Evolutionary conservation across 83 land plant species (phyloP).

Genomic region (Picea abies): DNA sequence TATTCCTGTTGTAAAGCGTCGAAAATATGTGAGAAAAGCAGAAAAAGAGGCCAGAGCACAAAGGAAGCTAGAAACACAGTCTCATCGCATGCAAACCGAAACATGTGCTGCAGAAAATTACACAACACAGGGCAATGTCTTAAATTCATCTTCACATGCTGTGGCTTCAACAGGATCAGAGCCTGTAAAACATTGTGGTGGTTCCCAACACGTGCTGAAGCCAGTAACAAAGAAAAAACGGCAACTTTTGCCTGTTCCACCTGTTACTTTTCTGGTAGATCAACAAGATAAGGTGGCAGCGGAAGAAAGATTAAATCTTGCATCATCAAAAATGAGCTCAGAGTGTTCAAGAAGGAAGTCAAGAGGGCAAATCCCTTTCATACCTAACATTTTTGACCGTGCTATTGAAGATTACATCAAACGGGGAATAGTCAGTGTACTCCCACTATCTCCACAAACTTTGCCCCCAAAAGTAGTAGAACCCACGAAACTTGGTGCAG

Average conservation of each 20-base stretch:
- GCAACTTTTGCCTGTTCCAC: not conserved
- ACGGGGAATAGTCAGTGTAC: not conserved
- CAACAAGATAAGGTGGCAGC: not conserved
- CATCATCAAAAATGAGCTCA: not conserved
- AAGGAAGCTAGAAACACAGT: not conserved
- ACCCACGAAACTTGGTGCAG: not conserved
- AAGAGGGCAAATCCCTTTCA: not conserved
- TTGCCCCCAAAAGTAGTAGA: not conserved
- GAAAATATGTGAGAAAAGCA: not conserved
- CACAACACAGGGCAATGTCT: not conserved
- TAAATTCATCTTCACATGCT: not conserved
- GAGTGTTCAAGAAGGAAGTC: not conserved
- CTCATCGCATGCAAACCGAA: not conserved
- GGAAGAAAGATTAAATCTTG: not conserved
- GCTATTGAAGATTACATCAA: constrained; percentile 10
- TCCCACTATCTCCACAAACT: not conserved
- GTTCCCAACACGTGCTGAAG: not conserved
- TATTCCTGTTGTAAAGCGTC: not conserved
- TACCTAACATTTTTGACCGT: not conserved
- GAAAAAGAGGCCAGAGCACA: not conserved
- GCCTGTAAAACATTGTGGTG: not conserved
- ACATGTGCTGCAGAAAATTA: not conserved
- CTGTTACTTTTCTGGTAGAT: not conserved
- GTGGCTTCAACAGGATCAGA: not conserved
- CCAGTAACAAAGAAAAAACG: not conserved